Percentiles rank a stretch among this genome's conserved stretches.
These are phyloP conservation scores for Fagopyrum homotropicum DNA, from an alignment of 148 eudicot genomes.

Conservation along the genomic window DNA sequence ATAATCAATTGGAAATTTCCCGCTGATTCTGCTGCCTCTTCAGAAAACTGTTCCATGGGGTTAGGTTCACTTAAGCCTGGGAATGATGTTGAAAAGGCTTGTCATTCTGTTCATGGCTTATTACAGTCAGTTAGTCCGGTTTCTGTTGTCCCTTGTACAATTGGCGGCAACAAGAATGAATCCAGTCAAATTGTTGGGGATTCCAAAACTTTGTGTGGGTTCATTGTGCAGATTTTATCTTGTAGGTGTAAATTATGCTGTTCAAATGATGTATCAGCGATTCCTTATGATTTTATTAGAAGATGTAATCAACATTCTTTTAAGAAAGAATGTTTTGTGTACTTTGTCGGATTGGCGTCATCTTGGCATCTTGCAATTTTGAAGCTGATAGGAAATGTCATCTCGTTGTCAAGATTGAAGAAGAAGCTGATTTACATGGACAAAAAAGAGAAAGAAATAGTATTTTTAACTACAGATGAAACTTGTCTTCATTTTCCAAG, in stretches of 20 bases:
- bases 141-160: constrained; percentile 39
- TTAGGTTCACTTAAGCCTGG: constrained; percentile 13
- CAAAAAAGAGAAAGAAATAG: constrained; percentile 46
- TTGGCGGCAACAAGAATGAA: constrained; percentile 4
- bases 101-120: constrained; percentile 31
- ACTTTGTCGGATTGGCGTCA: constrained; percentile 47
- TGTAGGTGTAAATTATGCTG: constrained; percentile 53
- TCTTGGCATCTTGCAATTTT: constrained; percentile 58
- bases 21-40: not conserved
- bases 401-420: constrained; percentile 43
- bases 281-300: constrained; percentile 1
- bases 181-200: constrained; percentile 7
- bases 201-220: constrained; percentile 33
- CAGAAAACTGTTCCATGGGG: constrained; percentile 13
- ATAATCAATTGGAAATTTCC: constrained; percentile 51
- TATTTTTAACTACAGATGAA: constrained; percentile 46
- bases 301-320: constrained; percentile 29
- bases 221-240: constrained; percentile 43
- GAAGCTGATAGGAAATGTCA: constrained; percentile 39
- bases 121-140: constrained; percentile 67
- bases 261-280: constrained; percentile 13
- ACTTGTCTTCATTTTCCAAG: constrained; percentile 26
- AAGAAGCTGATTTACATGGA: constrained; percentile 67
- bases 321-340: constrained; percentile 30
- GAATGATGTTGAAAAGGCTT: constrained; percentile 24